Evolutionary conservation across 2,329 filamentous ascomycete genomes (phyloP).

Genomic region (Venturia oleaginea): DNA sequence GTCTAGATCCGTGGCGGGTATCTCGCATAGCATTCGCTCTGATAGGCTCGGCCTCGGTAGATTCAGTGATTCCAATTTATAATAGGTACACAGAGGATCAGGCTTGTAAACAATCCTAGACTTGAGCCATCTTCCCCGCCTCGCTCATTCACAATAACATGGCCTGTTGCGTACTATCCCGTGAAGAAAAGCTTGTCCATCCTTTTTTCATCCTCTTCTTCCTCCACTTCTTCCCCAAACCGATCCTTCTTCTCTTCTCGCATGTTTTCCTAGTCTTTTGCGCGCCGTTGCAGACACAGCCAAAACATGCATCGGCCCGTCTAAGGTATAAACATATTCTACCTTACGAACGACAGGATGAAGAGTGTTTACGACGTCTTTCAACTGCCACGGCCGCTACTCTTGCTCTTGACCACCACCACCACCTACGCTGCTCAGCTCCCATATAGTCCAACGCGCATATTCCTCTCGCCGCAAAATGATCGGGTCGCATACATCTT

Average conservation of each 20-base stretch:
- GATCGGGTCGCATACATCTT: conserved; percentile 61
- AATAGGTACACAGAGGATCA: too few species aligned
- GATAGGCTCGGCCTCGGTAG: too few species aligned
- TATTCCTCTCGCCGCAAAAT: conserved; percentile 50
- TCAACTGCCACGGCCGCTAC: conserved; percentile 1
- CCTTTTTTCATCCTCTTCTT: too few species aligned
- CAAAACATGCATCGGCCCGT: not conserved
- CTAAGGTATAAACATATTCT: not conserved
- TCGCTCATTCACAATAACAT: too few species aligned
- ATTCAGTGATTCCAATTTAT: too few species aligned
- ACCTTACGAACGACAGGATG: not conserved
- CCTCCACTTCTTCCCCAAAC: not conserved
- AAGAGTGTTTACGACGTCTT: not conserved
- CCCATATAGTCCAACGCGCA: conserved; percentile 69
- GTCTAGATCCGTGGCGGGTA: too few species aligned
- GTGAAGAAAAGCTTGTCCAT: too few species aligned
- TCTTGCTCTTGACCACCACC: not conserved
- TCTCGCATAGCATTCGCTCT: too few species aligned
- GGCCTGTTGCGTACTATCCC: too few species aligned
- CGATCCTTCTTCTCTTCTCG: not conserved
- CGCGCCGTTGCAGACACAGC: not conserved
- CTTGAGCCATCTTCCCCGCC: too few species aligned
- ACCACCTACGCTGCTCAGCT: conserved; percentile 31
- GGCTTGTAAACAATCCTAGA: too few species aligned
- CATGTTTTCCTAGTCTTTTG: not conserved